Percentiles rank a stretch among this genome's conserved stretches.
phyloP scores from a whole-genome alignment of 305 asterid species.

The Nicotiana rustica region DNA sequence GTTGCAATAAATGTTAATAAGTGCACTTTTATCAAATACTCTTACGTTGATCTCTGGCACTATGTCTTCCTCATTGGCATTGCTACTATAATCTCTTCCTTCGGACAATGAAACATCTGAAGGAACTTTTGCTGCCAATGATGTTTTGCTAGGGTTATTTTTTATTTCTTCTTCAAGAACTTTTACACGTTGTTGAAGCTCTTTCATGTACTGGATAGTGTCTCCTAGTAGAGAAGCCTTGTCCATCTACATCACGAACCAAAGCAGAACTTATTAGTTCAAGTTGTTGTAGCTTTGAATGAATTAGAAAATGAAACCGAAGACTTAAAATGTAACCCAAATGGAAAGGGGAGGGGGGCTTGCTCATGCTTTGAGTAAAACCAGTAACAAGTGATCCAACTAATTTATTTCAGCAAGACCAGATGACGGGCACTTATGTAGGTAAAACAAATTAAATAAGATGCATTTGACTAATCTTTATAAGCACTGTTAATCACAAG shows the following conservation, averaged over 20 bases:
- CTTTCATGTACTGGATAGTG: constrained; percentile 23
- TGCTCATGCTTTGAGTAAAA: no score
- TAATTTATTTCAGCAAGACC: no score
- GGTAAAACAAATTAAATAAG: no score
- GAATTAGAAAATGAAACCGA: no score
- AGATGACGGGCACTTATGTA: no score
- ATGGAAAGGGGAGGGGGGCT: no score
- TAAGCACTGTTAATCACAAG: no score
- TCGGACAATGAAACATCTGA: neutral
- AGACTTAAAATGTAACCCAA: neutral
- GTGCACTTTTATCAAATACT: constrained; percentile 22
- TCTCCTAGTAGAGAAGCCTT: constrained; percentile 34
- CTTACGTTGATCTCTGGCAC: constrained; percentile 34
- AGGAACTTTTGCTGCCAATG: no score
- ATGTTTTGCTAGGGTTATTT: no score
- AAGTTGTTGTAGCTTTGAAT: no score
- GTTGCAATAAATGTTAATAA: constrained; percentile 28
- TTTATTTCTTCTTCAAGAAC: constrained; percentile 27
- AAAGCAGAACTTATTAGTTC: neutral
- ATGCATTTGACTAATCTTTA: no score
- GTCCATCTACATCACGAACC: constrained; percentile 24
- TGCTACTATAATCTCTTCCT: neutral
- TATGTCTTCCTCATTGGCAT: neutral
- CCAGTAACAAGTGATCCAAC: no score
- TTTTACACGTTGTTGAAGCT: constrained; percentile 17